Evolutionary conservation across 805 yeast genomes (phyloP), one percentile per base, ranked within the genome.

Genomic region (Lachancea cidri): DNA sequence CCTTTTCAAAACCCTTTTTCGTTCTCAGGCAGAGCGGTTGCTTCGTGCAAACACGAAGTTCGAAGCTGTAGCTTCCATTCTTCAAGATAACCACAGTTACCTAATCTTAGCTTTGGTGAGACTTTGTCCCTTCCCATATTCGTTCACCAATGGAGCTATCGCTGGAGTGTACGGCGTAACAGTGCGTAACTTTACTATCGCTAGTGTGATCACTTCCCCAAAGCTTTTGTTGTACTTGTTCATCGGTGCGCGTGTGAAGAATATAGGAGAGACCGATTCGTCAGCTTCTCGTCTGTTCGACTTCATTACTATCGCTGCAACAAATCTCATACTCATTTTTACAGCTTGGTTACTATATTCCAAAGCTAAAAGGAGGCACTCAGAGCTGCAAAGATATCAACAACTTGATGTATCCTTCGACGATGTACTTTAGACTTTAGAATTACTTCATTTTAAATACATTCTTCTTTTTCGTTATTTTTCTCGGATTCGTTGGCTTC

Each of bases 51-150:
- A 83, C 57, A 76, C 75, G 41, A 78, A 75, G 45, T 77, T 93
- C 48, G 74, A 80, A 48, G 86, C 95, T 0, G 74, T 93, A 47
- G 73, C 86, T 0, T 78, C 81, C 41, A 83, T 86, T 4, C 61
- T 91, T 44, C 78, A 74, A 50, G 94, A 86, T 43, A 75, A 77
- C 41, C 81, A 83, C 49, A 76, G 79, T 43, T 73, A 88, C 43
- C 59, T 79, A 48, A 63, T 93, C 17, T 62, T 91, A 39, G 75
- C 83, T 39, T 68, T 91, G 56, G 73, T 91, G 20, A 70, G 97
- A 41, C 62, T 91, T 43, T 87, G 96, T 52, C 98, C 98, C 0
- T 73, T 91, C 53, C 98, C 98, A 0, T 93, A 88, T 58, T 87
- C 96, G 2, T 67, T 91, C 24, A 82, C 93, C 0, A 91, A 91